Base-by-base conservation (phyloP, 2,329 filamentous ascomycete species). In the Epichloe scottii region DNA sequence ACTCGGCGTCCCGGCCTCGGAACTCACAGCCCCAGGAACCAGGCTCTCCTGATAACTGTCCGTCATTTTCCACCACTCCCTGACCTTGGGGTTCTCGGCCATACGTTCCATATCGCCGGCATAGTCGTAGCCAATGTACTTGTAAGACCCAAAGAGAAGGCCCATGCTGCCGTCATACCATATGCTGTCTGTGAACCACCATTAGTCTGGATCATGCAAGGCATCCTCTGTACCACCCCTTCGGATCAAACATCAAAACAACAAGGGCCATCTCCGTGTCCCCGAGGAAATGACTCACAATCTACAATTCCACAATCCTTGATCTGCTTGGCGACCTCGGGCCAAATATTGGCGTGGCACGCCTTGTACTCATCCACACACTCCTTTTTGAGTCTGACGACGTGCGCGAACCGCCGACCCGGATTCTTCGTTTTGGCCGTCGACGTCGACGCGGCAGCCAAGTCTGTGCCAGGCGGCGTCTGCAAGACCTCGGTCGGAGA, bases 61-160 rank as follows among this genome's bases (percentile, higher is more conserved):
- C 47, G 87, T 90, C 81, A 90, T 84, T 52, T 71, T 71, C 86
- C 86, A 91, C 87, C 87, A 91, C 64, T 85, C 81, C 51, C 79
- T 76, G 35, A 90, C 84, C 61, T 82, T 83, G 1, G 79, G 76
- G 58, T 89, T 88, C 52, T 79, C 79, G 1, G 76, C 74, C 85
- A 90, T 89, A 54, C 72, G 75, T 65, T 79, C 76, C 87, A 91
- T 90, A 61, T 91, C 87, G 10, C 73, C 82, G 2, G 78, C 81
- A 54, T 79, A 89, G 56, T 87, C 77, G 53, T 77, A 77, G 0
- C 87, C 87, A n/a, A 85, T 72, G 60, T 90, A 91, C 64, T 87
- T 89, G 72, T 89, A 88, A 23, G 72, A 81, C 0, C 84, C 84
- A 62, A 90, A 90, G 1, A 91, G 73, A 41, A 82, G 82, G 50